These are phyloP conservation scores for Colletotrichum sansevieriae DNA, from an alignment of 2,329 filamentous ascomycete genomes.

Conservation along the genomic window DNA sequence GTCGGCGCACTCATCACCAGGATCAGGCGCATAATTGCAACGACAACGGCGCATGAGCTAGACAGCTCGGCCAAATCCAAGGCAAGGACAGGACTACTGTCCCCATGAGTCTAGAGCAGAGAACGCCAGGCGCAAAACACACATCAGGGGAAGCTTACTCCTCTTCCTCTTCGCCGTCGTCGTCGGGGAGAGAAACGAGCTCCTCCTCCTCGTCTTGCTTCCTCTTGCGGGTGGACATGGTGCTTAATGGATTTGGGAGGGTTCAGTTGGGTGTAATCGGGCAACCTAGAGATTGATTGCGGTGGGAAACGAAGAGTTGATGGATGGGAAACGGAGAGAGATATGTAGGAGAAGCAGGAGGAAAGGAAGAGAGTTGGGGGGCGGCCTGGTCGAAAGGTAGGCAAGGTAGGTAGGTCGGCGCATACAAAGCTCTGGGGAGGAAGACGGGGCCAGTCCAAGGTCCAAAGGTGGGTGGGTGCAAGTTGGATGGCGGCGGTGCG, in stretches of 20 bases:
- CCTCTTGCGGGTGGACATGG: slow-evolving; percentile 66
- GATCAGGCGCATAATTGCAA: slow-evolving; percentile 24
- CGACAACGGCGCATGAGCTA: background rate
- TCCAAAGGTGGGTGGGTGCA: slow-evolving; percentile 35
- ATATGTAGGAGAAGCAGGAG: slow-evolving; percentile 34
- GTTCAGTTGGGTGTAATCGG: slow-evolving; percentile 46
- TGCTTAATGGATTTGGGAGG: slow-evolving; percentile 39
- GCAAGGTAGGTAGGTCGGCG: slow-evolving; percentile 39
- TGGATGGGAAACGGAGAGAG: slow-evolving; percentile 29
- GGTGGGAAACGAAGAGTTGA: slow-evolving; percentile 9
- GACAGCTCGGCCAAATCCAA: background rate
- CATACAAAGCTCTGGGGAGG: slow-evolving; percentile 38
- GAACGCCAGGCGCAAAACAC: background rate
- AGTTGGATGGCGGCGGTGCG: slow-evolving; percentile 32
- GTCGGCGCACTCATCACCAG: background rate
- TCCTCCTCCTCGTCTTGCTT: slow-evolving; percentile 67
- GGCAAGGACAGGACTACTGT: background rate
- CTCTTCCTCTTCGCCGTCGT: slow-evolving; percentile 65
- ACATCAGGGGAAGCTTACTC: slow-evolving; percentile 57
- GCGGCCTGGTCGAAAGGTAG: slow-evolving; percentile 33
- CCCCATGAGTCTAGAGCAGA: background rate
- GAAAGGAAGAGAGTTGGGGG: slow-evolving; percentile 39
- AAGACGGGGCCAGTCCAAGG: slow-evolving; percentile 33
- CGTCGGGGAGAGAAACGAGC: slow-evolving; percentile 67
- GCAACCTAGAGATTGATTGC: background rate